A percentile compares a stretch with the other conserved stretches of the same genome.
phyloP scores from a whole-genome alignment of 2,329 filamentous ascomycete genomes.

The Fusarium sp. region DNA sequence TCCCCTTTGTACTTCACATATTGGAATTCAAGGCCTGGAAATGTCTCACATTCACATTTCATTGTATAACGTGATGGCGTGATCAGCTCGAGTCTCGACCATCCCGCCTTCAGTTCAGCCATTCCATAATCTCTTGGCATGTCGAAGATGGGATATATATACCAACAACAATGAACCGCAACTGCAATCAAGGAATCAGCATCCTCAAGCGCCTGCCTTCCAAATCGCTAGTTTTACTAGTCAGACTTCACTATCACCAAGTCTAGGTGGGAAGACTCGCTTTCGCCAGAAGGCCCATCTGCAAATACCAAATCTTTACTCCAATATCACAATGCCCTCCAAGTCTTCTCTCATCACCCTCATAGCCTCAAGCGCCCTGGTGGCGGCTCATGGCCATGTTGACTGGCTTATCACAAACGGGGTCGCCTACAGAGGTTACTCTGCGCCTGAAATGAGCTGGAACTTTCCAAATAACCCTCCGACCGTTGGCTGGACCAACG shows the following conservation, averaged over 20 bases:
- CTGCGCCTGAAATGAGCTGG: conserved; percentile 39
- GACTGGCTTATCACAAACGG: conserved; percentile 42
- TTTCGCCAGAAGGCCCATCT: too few species aligned
- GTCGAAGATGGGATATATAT: background rate
- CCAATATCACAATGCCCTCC: conserved; percentile 2
- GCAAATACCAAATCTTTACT: too few species aligned
- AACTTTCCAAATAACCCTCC: conserved; percentile 31
- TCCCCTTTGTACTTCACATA: background rate
- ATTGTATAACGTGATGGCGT: conserved; percentile 12
- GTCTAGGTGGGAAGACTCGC: too few species aligned
- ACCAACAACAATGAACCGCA: background rate
- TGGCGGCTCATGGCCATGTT: conserved; percentile 38
- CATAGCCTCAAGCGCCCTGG: background rate
- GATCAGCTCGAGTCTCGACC: conserved; percentile 12
- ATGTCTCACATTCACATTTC: background rate
- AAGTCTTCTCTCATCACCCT: conserved; percentile 2
- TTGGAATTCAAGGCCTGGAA: conserved; percentile 5
- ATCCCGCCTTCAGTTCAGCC: background rate
- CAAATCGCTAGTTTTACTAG: background rate
- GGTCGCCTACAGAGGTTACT: conserved; percentile 38
- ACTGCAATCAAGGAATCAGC: background rate
- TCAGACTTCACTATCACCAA: background rate
- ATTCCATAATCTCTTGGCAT: conserved; percentile 21
- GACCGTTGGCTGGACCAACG: conserved; percentile 39
- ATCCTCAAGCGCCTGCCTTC: background rate